Percentiles rank a stretch among this genome's conserved stretches.
phyloP scores from a whole-genome alignment of 23 red algal species.

The Gracilaria caudata region DNA sequence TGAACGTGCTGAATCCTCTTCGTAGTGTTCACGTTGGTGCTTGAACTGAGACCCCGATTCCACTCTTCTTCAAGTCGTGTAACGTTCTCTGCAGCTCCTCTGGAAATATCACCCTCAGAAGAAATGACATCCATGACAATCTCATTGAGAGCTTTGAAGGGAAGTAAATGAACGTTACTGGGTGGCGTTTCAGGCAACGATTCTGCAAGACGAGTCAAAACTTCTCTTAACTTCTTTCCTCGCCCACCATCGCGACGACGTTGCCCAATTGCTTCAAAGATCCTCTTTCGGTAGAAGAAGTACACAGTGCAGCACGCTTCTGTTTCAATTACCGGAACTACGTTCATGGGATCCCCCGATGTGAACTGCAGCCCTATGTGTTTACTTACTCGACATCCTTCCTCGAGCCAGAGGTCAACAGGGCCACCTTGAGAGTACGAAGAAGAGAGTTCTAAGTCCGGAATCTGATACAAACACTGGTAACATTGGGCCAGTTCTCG shows the following conservation, averaged over 20 bases:
- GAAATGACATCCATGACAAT: constrained; percentile 63
- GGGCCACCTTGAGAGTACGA: background rate
- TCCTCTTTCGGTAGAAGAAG: constrained; percentile 57
- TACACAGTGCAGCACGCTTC: constrained; percentile 55
- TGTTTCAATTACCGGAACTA: constrained; percentile 32
- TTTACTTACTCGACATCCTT: constrained; percentile 59
- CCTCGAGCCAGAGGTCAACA: constrained; percentile 50
- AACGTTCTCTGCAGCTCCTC: constrained; percentile 54
- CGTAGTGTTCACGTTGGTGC: background rate
- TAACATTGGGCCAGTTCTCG: constrained; percentile 57
- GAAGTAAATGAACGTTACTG: constrained; percentile 37
- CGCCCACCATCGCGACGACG: constrained; percentile 65
- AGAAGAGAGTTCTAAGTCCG: constrained; percentile 40
- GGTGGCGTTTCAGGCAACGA: constrained; percentile 52
- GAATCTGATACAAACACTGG: constrained; percentile 68
- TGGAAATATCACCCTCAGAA: constrained; percentile 36
- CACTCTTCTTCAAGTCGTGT: constrained; percentile 61
- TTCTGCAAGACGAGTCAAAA: constrained; percentile 59
- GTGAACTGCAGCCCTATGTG: constrained; percentile 64
- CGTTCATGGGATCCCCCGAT: constrained; percentile 32
- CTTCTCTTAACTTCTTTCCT: constrained; percentile 45
- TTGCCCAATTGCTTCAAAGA: constrained; percentile 61
- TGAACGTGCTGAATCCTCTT: constrained; percentile 29
- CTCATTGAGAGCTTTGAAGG: constrained; percentile 46
- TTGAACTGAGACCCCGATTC: constrained; percentile 19